Evolutionary conservation across 768 basidiomycete genomes (phyloP), one percentile per base, ranked within the genome.

Genomic region (Boletus rubescentipes): DNA sequence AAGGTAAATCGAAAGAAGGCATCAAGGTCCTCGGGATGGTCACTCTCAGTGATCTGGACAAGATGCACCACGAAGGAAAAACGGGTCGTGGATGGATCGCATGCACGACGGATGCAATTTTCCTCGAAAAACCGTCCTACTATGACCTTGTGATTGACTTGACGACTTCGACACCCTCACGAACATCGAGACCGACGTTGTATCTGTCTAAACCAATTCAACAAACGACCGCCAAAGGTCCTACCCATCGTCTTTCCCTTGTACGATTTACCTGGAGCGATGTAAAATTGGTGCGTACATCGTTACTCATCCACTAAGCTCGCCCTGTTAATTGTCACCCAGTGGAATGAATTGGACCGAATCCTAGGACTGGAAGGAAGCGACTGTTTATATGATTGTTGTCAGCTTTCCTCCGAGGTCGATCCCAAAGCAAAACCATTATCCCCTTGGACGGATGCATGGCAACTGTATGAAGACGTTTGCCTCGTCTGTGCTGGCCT

Each of bases 201-300:
- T 85, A 85, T 57, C 63, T 83, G 3, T 82, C 88, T 7, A 81
- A 80, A 62, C 74, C 76, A 0, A 63, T 77, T 8, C 67, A 71
- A 32, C 72, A 74, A 15, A 60, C 73, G 8, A 66, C 62, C 26
- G 58, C 71, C 4, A 71, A 73, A 48, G 70, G 72, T 7, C 77
- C 80, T 3, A 76, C 79, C 5, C 77, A 86, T 67, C 75, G 79
- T 5, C 77, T 91, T 18, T 82, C 82, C 2, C 75, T 78, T 11
- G 78, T 88, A 23, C 79, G 86, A 45, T 92, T 91, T 63, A 82
- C 89, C 2, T 93, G 91, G 89, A 91, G 89, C 67, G 91, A 93
- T 65, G 77, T 91, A 38, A 84, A 83, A 67, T 73, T 91, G 40
- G 87, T 88, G 52, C 51, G 82, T 70, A 44, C 3, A 4, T 48